Base-by-base conservation (phyloP, 2,329 filamentous ascomycete genomes). In the Monosporascus sp. region DNA sequence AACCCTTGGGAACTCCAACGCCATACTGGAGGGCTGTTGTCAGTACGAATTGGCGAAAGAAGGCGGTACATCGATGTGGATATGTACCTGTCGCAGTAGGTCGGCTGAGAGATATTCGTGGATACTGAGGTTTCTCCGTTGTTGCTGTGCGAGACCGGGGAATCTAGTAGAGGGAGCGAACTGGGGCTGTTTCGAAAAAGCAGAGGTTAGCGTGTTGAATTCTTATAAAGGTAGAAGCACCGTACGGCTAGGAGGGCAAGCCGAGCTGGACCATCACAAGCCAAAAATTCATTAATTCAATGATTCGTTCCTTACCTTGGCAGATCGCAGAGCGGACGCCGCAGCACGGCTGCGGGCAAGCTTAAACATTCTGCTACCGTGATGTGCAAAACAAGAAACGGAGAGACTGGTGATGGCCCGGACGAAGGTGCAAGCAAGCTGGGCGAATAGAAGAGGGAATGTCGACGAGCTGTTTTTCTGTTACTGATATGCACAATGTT, bases 61-160 rank as follows among this genome's bases (percentile, higher is more conserved):
- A 43, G 37, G 5, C 14, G 48, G 46, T 24, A 20, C 15, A 55
- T 58, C 56, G 54, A 57, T 41, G 53, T 55, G 60, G 51, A 51
- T 54, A 49, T 58, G 72, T 79, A 86, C 83, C 80, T 85, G 70
- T 75, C 81, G 89, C 68, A 99, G 83, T 64, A 99, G 86, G 73
- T 92, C 89, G 66, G 91, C 90, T 66, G 94, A 97, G 69, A 93
- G 88, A 79, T 97, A 97, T 80, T 99, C 94, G 81, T 99, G 94
- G 69, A 99, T 96, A 70, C 90, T 94, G 70, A 99, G 84, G 69
- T 88, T 86, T 79, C 94, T 85, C 75, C 82, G 84, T 77, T 97
- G 92, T 75, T 94, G 87, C 68, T 79, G 82, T 64, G 76, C 81
- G 66, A 82, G 73, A 66, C 85, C 81, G 76, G 89, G 78, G 61